phyloP scores from a whole-genome alignment of 106 monocot species.

The Amphibolis antarctica region DNA sequence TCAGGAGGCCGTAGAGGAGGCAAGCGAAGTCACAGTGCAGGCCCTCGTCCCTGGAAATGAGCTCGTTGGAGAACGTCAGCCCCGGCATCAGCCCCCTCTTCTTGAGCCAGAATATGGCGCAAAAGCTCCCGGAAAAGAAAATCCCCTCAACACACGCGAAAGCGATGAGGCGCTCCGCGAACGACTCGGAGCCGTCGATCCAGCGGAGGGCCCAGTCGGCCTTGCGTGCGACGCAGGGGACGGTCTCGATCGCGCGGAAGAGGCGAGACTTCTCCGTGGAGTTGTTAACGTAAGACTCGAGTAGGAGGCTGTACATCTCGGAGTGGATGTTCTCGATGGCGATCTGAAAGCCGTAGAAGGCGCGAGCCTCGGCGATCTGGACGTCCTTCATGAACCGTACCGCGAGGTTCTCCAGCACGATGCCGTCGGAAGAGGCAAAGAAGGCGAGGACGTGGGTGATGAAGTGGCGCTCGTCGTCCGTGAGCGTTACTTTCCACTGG shows the following conservation, averaged over 20 bases:
- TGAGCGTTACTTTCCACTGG: slow-evolving; percentile 51
- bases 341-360: slow-evolving; percentile 45
- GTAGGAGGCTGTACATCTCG: slow-evolving; percentile 32
- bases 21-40: slow-evolving; percentile 85
- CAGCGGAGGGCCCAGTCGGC: slow-evolving; percentile 24
- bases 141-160: slow-evolving; percentile 18
- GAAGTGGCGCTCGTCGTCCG: slow-evolving; percentile 71
- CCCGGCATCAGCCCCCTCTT: slow-evolving; percentile 14
- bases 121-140: slow-evolving; percentile 15
- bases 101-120: slow-evolving; percentile 17
- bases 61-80: slow-evolving; percentile 38
- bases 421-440: slow-evolving; percentile 80
- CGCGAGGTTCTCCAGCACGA: slow-evolving; percentile 47
- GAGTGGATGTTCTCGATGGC: slow-evolving; percentile 76
- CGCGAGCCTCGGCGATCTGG: slow-evolving; percentile 37
- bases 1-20: slow-evolving; percentile 38
- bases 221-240: slow-evolving; percentile 16
- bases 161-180: slow-evolving; percentile 16
- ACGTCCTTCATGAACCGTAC: slow-evolving; percentile 34
- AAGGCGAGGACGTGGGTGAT: slow-evolving; percentile 81
- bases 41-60: slow-evolving; percentile 74
- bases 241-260: slow-evolving; percentile 16
- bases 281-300: slow-evolving; percentile 23
- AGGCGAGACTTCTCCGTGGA: slow-evolving; percentile 12
- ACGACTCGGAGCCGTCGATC: slow-evolving; percentile 16